phyloP scores from a whole-genome alignment of 2,329 filamentous ascomycete species.

The Pseudogymnoascus sp. region DNA sequence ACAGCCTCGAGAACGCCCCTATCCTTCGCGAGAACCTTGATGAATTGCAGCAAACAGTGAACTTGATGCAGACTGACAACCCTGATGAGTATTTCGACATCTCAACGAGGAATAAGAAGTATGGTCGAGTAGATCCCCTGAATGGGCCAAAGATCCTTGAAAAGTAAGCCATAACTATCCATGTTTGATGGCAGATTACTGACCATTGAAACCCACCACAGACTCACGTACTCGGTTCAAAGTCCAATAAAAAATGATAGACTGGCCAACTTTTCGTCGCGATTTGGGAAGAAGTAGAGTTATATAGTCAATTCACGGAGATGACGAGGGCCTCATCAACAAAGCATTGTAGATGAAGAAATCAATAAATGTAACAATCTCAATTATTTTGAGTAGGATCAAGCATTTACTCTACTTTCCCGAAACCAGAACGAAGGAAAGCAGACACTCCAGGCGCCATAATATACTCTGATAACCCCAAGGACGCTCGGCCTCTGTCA shows the following conservation, averaged over 20 bases:
- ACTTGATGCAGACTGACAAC: conserved; percentile 79
- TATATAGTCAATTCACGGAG: conserved; percentile 3
- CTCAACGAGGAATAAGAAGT: conserved; percentile 83
- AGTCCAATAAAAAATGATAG: conserved; percentile 54
- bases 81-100: conserved; percentile 97
- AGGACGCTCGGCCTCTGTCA: neutral
- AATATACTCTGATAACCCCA: conserved; percentile 7
- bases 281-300: conserved; percentile 57
- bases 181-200: neutral
- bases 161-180: conserved; percentile 55
- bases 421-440: neutral
- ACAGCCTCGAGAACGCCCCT: conserved; percentile 73
- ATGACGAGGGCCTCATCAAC: neutral
- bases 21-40: conserved; percentile 85
- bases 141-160: conserved; percentile 86
- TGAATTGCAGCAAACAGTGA: conserved; percentile 87
- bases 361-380: conserved; percentile 1
- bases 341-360: neutral
- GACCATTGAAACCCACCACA: conserved; percentile 27
- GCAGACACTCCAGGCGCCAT: conserved; percentile 4
- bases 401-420: neutral
- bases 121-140: conserved; percentile 82
- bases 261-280: conserved; percentile 65
- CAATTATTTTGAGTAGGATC: neutral
- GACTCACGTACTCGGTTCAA: conserved; percentile 58